A percentile compares a stretch with the other conserved stretches of the same genome.
Evolutionary conservation across 176 grass and related monocot species (phyloP).

Genomic region (Triticum dicoccoides): DNA sequence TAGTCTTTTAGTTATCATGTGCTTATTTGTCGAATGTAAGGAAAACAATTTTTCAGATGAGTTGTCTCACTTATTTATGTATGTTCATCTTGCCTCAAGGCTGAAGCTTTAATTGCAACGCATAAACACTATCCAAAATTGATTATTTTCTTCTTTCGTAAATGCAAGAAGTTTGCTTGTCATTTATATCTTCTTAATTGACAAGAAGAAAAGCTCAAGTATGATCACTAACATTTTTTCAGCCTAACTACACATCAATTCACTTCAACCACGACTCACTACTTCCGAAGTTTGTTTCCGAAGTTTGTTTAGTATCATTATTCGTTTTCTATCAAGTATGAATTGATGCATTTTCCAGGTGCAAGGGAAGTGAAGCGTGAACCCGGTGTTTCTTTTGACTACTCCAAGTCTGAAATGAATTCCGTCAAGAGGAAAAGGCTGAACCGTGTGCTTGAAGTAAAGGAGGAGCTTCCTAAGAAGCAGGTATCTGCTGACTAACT

Average conservation of each 20-base stretch:
- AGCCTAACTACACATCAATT: background rate
- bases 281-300: background rate
- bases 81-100: background rate
- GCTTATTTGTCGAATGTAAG: background rate
- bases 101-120: background rate
- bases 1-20: background rate
- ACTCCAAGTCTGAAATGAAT: background rate
- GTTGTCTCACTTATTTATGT: background rate
- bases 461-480: slow-evolving; percentile 21
- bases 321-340: background rate
- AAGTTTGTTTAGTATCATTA: background rate
- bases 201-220: background rate
- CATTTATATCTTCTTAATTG: background rate
- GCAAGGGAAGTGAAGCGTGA: slow-evolving; percentile 19
- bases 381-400: slow-evolving; percentile 18
- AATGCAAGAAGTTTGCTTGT: background rate
- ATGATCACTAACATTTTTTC: background rate
- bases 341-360: slow-evolving; percentile 30
- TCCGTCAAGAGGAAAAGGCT: slow-evolving; percentile 45
- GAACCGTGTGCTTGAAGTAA: slow-evolving; percentile 29
- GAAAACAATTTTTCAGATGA: background rate
- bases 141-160: background rate
- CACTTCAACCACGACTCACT: background rate
- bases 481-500: slow-evolving; percentile 27
- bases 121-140: background rate